A percentile compares a stretch with the other conserved stretches of the same genome.
Conservation (phyloP, 495 filamentous ascomycete genomes). For the Margaritispora aquatica region DNA sequence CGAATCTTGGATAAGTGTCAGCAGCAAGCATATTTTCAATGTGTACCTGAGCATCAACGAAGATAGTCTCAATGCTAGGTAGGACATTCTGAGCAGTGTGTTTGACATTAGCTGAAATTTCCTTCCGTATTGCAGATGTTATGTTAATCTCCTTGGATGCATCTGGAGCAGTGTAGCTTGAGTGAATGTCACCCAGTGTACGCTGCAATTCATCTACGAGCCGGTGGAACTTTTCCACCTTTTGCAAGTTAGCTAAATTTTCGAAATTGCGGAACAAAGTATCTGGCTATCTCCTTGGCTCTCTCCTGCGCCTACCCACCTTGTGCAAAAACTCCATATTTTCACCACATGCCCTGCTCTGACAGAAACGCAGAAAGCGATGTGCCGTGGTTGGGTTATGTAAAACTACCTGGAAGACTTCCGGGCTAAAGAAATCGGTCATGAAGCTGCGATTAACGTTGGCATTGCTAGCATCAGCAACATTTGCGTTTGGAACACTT, state of each 20-base stretch:
- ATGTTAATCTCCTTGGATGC: constrained; percentile 35
- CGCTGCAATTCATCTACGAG: constrained; percentile 32
- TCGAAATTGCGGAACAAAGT: neutral
- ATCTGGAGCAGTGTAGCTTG: constrained; percentile 28
- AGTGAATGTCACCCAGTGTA: constrained; percentile 32
- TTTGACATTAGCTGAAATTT: constrained; percentile 31
- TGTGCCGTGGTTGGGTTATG: constrained; percentile 40
- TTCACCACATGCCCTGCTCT: constrained; percentile 36
- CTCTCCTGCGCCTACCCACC: constrained; percentile 16
- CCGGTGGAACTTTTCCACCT: constrained; percentile 32
- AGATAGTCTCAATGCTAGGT: constrained; percentile 32
- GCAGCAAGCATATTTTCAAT: constrained; percentile 7
- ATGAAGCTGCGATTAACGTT: constrained; percentile 3
- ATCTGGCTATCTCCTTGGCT: too few relatives aligned
- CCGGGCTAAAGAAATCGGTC: constrained; percentile 34
- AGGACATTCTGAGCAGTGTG: constrained; percentile 26
- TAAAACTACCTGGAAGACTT: constrained; percentile 37
- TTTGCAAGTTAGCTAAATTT: neutral
- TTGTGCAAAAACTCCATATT: constrained; percentile 41
- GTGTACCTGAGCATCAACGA: constrained; percentile 28
- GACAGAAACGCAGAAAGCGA: constrained; percentile 33
- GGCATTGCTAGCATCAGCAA: neutral
- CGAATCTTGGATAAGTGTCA: constrained; percentile 14
- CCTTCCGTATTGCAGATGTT: constrained; percentile 20
- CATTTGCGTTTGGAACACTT: neutral